Conservation (phyloP, 2,329 filamentous ascomycete species). For the Thelonectria olida region DNA sequence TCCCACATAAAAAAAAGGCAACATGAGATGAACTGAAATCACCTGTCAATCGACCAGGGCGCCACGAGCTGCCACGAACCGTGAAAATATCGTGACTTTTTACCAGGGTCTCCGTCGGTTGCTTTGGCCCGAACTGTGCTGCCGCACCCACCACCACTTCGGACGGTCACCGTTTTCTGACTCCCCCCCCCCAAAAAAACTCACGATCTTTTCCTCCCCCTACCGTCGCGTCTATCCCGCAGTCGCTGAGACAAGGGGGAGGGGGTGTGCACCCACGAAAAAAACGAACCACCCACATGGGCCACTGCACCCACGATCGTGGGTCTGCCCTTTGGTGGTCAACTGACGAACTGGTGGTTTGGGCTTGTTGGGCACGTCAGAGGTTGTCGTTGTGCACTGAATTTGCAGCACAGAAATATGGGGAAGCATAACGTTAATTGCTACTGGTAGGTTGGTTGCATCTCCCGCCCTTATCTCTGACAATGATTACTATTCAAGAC, state of each 20-base stretch:
- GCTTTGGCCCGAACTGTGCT: not conserved
- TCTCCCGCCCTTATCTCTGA: not conserved
- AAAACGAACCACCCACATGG: not conserved
- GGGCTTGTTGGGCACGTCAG: not conserved
- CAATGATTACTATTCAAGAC: too few relatives aligned
- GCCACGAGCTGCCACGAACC: not conserved
- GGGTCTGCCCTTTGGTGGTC: not conserved
- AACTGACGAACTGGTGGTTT: slow-evolving; percentile 14
- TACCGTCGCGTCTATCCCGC: slow-evolving; percentile 26
- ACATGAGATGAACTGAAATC: too few relatives aligned
- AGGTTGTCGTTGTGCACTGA: not conserved
- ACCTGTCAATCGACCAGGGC: not conserved
- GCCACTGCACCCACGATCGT: slow-evolving; percentile 20
- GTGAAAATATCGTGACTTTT: not conserved
- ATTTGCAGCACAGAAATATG: not conserved
- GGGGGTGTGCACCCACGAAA: slow-evolving; percentile 15
- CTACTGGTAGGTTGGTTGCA: too few relatives aligned
- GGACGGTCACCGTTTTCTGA: slow-evolving; percentile 21
- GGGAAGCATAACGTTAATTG: not conserved
- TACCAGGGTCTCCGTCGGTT: not conserved
- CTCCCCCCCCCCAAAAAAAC: slow-evolving; percentile 7
- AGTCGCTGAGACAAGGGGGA: slow-evolving; percentile 2
- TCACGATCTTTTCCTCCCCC: slow-evolving; percentile 25
- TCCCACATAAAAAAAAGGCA: not conserved
- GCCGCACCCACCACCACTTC: not conserved